Conservation (phyloP, 306 rosid genomes). For the Albizia julibrissin region DNA sequence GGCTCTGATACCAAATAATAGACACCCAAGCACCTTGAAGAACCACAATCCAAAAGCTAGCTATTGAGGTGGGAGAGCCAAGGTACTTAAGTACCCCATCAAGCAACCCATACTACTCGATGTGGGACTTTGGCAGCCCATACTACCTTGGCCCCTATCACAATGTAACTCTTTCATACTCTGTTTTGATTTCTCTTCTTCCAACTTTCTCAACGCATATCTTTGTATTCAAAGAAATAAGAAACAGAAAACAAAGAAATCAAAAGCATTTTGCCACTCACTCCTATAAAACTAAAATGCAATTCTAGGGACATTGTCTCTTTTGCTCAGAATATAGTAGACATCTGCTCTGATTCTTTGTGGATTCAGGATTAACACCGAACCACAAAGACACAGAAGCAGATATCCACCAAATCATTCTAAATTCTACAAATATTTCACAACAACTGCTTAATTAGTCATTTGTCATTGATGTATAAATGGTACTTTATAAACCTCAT, state of each 20-base stretch:
- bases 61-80: too few species aligned
- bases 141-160: too few species aligned
- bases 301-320: background rate
- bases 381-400: background rate
- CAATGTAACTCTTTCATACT: background rate
- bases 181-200: background rate
- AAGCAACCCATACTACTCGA: too few species aligned
- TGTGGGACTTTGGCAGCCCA: too few species aligned
- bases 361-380: background rate
- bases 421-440: slow-evolving; percentile 1
- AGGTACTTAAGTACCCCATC: too few species aligned
- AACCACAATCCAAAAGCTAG: too few species aligned
- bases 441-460: background rate
- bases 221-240: background rate
- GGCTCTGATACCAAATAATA: too few species aligned
- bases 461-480: background rate
- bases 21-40: too few species aligned
- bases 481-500: background rate
- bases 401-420: background rate
- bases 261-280: slow-evolving; percentile 1
- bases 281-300: background rate
- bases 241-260: background rate
- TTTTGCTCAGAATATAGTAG: background rate
- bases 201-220: background rate
- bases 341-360: background rate